Evolutionary conservation across 2,329 filamentous ascomycete genomes (phyloP).

Genomic region (Ceratocystis harringtonii): DNA sequence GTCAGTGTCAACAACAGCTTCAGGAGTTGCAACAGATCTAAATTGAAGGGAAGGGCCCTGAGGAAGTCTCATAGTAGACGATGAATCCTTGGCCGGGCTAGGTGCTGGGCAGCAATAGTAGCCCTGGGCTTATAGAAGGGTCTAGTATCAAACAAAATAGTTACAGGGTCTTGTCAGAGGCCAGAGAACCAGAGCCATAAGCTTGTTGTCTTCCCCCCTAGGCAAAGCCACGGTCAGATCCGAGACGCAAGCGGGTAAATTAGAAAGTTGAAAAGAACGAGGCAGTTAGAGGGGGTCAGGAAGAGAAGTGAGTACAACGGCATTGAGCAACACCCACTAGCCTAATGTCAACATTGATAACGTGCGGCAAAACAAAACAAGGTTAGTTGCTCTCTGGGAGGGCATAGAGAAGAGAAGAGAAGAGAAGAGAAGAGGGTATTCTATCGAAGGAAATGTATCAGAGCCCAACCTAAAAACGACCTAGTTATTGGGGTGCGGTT

Average conservation of each 20-base stretch:
- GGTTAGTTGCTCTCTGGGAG: background rate
- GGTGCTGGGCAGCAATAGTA: background rate
- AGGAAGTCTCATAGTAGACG: background rate
- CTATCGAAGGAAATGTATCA: background rate
- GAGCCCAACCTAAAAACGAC: background rate
- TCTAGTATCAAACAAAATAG: background rate
- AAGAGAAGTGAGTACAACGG: background rate
- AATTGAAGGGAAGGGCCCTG: background rate
- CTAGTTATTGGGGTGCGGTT: too few species aligned
- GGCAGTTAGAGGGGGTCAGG: background rate
- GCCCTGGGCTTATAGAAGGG: background rate
- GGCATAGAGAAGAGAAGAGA: background rate
- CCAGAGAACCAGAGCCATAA: background rate
- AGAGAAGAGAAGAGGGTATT: background rate
- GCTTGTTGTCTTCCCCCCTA: background rate
- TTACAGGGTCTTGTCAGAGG: background rate
- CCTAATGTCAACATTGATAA: background rate
- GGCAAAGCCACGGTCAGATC: background rate
- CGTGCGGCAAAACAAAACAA: slow-evolving; percentile 4
- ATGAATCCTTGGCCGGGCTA: background rate
- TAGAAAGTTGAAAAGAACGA: background rate
- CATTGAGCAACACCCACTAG: background rate
- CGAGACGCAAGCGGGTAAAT: background rate
- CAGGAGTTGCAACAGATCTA: background rate
- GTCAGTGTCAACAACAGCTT: background rate